Evolutionary conservation across 2,329 filamentous ascomycete species (phyloP).

Genomic region (Fusarium marasasianum): DNA sequence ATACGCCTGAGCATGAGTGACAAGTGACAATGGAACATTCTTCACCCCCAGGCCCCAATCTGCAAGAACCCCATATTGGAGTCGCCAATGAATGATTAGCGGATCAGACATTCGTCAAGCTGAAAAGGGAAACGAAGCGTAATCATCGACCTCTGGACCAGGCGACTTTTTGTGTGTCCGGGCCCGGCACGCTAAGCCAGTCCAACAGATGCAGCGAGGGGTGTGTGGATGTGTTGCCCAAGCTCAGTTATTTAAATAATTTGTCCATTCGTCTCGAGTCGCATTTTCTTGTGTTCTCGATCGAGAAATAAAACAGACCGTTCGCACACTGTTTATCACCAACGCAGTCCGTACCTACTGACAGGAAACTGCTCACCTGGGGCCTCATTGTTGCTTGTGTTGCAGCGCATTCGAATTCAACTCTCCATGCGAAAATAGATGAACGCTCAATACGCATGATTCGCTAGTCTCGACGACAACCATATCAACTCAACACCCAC

Average conservation of each 20-base stretch:
- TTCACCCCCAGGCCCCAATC: not conserved
- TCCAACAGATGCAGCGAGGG: slow-evolving; percentile 10
- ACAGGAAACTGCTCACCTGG: not conserved
- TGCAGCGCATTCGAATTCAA: not conserved
- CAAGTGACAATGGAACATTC: not conserved
- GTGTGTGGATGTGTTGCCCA: slow-evolving; percentile 6
- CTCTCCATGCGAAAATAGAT: not conserved
- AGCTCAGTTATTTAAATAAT: slow-evolving; percentile 28
- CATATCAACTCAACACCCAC: not conserved
- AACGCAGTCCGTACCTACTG: not conserved
- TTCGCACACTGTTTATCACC: not conserved
- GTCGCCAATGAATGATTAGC: slow-evolving; percentile 7
- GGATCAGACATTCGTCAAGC: slow-evolving; percentile 12
- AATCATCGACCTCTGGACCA: not conserved
- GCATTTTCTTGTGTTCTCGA: slow-evolving; percentile 10
- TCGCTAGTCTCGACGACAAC: slow-evolving; percentile 10
- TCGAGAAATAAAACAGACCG: not conserved
- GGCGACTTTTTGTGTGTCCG: slow-evolving; percentile 34
- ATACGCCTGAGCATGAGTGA: not conserved
- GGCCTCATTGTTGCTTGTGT: not conserved
- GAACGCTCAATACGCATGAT: not conserved
- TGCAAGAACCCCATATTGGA: not conserved
- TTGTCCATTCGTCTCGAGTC: slow-evolving; percentile 19
- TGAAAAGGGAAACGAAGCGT: slow-evolving; percentile 11
- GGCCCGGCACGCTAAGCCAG: not conserved